Evolutionary conservation across 805 yeast genomes (phyloP).

Genomic region (Monosporozyma aquatica): DNA sequence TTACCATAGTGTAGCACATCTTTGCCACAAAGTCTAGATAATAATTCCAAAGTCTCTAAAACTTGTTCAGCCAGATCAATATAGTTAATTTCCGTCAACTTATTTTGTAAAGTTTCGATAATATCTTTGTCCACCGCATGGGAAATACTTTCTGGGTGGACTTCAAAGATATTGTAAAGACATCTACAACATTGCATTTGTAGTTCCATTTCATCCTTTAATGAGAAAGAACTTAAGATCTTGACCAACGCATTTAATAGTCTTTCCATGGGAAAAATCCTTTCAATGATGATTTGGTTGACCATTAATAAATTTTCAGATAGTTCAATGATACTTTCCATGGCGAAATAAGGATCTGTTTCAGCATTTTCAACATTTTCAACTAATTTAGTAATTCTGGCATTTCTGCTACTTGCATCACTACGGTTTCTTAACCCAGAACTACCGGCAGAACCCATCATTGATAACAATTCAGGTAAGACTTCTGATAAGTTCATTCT

Average conservation of each 20-base stretch:
- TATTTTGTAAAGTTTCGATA: conserved; percentile 54
- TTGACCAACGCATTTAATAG: conserved; percentile 46
- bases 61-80: conserved; percentile 93
- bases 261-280: conserved; percentile 51
- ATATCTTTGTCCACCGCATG: conserved; percentile 58
- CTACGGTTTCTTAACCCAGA: conserved; percentile 6
- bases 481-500: conserved; percentile 28
- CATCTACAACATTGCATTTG: conserved; percentile 79
- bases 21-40: conserved; percentile 46
- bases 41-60: conserved; percentile 60
- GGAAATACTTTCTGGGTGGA: conserved; percentile 53
- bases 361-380: conserved; percentile 23
- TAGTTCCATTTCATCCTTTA: conserved; percentile 63
- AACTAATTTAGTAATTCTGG: conserved; percentile 22
- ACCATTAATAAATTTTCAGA: conserved; percentile 60
- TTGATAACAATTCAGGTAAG: conserved; percentile 33
- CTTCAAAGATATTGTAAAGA: conserved; percentile 70
- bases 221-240: conserved; percentile 48
- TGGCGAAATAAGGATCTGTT: conserved; percentile 50
- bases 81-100: conserved; percentile 63
- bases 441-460: conserved; percentile 24
- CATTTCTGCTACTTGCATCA: conserved; percentile 8
- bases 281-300: conserved; percentile 52
- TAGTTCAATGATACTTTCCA: conserved; percentile 58
- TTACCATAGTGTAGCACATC: conserved; percentile 53